Conservation (phyloP, 192 early-diverging fungal species). For the Coemansia erecta region DNA sequence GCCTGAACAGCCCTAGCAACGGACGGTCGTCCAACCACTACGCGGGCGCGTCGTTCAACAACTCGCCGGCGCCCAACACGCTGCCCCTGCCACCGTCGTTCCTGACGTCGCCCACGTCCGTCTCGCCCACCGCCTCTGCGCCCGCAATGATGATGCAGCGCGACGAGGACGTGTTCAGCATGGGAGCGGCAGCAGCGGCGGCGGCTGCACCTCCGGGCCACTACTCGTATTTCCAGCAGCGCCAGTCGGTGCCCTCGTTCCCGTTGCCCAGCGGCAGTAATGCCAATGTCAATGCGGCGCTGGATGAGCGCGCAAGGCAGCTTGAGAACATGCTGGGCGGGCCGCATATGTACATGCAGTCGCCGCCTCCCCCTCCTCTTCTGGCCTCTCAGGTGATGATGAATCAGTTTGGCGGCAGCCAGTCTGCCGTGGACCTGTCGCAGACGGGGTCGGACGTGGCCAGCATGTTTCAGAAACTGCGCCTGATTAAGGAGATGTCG, state of each 20-base stretch:
- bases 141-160: too few relatives aligned
- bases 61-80: constrained; percentile 42
- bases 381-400: background rate
- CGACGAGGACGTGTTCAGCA: constrained; percentile 41
- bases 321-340: constrained; percentile 29
- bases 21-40: constrained; percentile 45
- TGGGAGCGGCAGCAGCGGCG: too few relatives aligned
- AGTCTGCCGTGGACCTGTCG: constrained; percentile 26
- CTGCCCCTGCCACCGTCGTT: constrained; percentile 47
- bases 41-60: constrained; percentile 50
- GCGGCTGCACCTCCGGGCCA: too few relatives aligned
- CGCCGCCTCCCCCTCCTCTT: background rate
- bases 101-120: constrained; percentile 19
- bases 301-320: constrained; percentile 42
- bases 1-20: too few relatives aligned
- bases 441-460: constrained; percentile 22
- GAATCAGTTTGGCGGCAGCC: constrained; percentile 6
- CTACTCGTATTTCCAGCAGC: constrained; percentile 7
- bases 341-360: background rate
- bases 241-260: constrained; percentile 1
- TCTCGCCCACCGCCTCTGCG: background rate
- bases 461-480: constrained; percentile 47
- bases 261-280: background rate
- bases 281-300: constrained; percentile 10
- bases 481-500: constrained; percentile 31